These are phyloP conservation scores for Leccinellum luteum DNA, from an alignment of 768 basidiomycete species.

Conservation along the genomic window DNA sequence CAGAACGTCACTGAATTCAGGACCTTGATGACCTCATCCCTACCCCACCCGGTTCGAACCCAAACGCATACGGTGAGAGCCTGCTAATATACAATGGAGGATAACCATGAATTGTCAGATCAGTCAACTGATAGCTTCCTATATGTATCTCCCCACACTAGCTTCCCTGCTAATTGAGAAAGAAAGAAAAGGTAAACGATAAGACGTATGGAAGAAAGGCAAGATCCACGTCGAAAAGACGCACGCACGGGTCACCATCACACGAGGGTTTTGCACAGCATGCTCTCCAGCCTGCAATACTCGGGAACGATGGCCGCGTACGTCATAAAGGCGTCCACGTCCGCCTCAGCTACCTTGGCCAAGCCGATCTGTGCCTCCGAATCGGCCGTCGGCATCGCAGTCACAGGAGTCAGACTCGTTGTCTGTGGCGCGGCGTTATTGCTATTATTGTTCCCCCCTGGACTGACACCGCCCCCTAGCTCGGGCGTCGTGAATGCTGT, in stretches of 20 bases:
- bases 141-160: background rate
- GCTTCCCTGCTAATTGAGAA: background rate
- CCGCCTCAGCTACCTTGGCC: conserved; percentile 80
- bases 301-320: conserved; percentile 86
- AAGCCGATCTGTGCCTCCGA: conserved; percentile 72
- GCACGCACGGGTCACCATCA: conserved; percentile 15
- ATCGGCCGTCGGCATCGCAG: conserved; percentile 69
- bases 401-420: conserved; percentile 65
- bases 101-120: background rate
- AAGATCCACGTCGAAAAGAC: background rate
- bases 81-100: conserved; percentile 7
- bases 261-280: conserved; percentile 65
- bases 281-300: conserved; percentile 74
- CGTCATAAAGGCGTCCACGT: conserved; percentile 79
- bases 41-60: background rate
- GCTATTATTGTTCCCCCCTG: conserved; percentile 32
- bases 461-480: conserved; percentile 34
- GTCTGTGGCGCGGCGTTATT: conserved; percentile 38
- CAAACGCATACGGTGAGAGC: conserved; percentile 11
- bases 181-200: background rate
- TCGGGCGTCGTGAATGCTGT: conserved; percentile 66
- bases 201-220: background rate
- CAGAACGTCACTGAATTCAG: background rate
- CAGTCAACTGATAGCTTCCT: background rate
- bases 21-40: background rate